These are phyloP conservation scores for Ascomycota sp. DNA, from an alignment of 2,329 filamentous ascomycete species.

Conservation along the genomic window DNA sequence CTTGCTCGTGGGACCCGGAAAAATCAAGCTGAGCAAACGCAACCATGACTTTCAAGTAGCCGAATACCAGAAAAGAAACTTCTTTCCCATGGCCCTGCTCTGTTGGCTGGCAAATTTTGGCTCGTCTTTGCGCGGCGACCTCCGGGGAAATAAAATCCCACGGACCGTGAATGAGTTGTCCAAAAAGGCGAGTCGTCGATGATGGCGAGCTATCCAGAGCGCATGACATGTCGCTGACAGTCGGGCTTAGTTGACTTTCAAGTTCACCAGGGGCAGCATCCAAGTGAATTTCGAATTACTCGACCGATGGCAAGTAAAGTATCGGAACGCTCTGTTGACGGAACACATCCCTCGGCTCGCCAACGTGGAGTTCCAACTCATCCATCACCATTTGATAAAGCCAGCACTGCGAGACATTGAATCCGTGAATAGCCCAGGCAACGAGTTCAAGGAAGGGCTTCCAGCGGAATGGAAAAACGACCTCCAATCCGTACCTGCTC, in stretches of 20 bases:
- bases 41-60: constrained; percentile 30
- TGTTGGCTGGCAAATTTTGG: constrained; percentile 66
- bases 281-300: constrained; percentile 65
- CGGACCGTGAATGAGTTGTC: constrained; percentile 44
- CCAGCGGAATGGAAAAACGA: constrained; percentile 6
- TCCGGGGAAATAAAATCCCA: constrained; percentile 9
- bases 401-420: constrained; percentile 7
- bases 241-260: constrained; percentile 44
- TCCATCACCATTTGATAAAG: constrained; percentile 6
- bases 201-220: no score
- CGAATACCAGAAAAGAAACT: constrained; percentile 23
- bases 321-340: constrained; percentile 19
- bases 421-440: constrained; percentile 4
- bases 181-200: constrained; percentile 28
- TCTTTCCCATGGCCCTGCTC: constrained; percentile 28
- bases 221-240: constrained; percentile 6
- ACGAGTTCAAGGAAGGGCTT: not conserved
- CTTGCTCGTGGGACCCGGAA: constrained; percentile 43
- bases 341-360: constrained; percentile 6
- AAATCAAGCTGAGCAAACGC: constrained; percentile 71
- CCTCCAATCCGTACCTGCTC: constrained; percentile 8
- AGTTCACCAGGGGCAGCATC: constrained; percentile 79
- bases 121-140: constrained; percentile 5
- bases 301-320: constrained; percentile 52
- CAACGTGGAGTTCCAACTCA: constrained; percentile 5